Evolutionary conservation across 202 grass and related monocot species (phyloP), one percentile per base, ranked within the genome.

Genomic region (Carex arenaria): DNA sequence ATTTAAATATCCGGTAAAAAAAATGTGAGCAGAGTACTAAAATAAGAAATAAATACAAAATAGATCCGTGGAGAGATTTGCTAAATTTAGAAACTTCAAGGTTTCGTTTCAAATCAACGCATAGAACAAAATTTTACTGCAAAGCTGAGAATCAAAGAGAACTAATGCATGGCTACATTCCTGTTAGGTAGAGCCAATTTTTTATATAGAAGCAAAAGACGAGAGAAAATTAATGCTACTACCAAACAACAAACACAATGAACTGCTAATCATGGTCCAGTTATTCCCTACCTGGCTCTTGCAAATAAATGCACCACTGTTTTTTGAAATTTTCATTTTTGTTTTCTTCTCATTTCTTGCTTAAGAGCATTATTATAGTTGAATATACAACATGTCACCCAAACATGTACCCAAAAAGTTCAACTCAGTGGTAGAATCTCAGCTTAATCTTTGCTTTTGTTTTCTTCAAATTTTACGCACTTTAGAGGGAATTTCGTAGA

Each of bases 181-280:
- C 51, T 17, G 3, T n/a, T 76, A 75, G 67, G 10, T 51, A 51
- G 42, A 51, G 67, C n/a, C 40, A 71, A 22, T 71, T 23, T 42
- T 40, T 72, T 11, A n/a, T n/a, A 72, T 51, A 5, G 19, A 51
- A 72, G 4, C 43, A 76, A 76, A 76, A 34, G 72, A 76, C 72
- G 36, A 57, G 26, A 56, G 3, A n/a, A n/a, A 76, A 56, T 76
- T 76, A 76, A 76, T 57, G 51, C 51, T n/a, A 31, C 13, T 34
- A 76, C 72, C 72, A 76, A 76, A 57, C 72, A 75, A 57, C 51
- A 76, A 76, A 76, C 72, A 76, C 51, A 57, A 76, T 57, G 72
- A 76, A 76, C 26, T 76, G 49, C 51, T 76, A 76, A 76, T 56
- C 51, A 76, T 76, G 72, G 72, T 56, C 72, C 72, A 76, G 51